These are phyloP conservation scores for Cubamyces sp. DNA, from an alignment of 768 basidiomycete genomes.

Conservation along the genomic window DNA sequence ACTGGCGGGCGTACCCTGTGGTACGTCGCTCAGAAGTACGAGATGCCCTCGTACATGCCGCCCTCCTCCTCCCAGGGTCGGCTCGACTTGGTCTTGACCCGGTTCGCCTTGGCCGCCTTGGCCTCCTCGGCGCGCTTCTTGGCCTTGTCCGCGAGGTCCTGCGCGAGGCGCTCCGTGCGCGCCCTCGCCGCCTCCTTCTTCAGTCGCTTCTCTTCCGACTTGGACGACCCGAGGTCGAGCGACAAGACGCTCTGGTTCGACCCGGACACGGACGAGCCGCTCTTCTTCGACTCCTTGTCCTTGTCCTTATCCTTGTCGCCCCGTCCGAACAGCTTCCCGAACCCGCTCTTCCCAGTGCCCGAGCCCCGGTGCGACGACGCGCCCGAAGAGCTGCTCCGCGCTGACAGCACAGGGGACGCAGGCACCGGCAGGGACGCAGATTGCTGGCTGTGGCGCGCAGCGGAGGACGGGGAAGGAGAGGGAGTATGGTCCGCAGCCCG, in stretches of 20 bases:
- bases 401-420: conserved; percentile 15
- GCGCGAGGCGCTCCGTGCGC: conserved; percentile 47
- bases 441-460: not conserved
- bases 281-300: conserved; percentile 24
- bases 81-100: conserved; percentile 14
- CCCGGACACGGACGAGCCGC: conserved; percentile 8
- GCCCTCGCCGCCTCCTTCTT: conserved; percentile 47
- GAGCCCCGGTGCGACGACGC: conserved; percentile 16
- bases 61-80: conserved; percentile 23
- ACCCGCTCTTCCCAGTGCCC: not conserved
- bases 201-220: conserved; percentile 45
- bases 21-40: conserved; percentile 17
- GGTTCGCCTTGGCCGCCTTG: conserved; percentile 23
- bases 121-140: conserved; percentile 34
- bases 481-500: conserved; percentile 6
- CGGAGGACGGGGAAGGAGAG: not conserved
- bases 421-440: conserved; percentile 7
- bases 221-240: conserved; percentile 18
- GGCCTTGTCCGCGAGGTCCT: conserved; percentile 45
- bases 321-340: conserved; percentile 15
- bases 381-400: conserved; percentile 12
- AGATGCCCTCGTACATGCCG: conserved; percentile 24
- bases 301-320: conserved; percentile 18
- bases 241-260: conserved; percentile 22
- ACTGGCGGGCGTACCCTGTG: too few species aligned